Base-by-base conservation (phyloP, 2,329 filamentous ascomycete species). In the Didymella pomorum region DNA sequence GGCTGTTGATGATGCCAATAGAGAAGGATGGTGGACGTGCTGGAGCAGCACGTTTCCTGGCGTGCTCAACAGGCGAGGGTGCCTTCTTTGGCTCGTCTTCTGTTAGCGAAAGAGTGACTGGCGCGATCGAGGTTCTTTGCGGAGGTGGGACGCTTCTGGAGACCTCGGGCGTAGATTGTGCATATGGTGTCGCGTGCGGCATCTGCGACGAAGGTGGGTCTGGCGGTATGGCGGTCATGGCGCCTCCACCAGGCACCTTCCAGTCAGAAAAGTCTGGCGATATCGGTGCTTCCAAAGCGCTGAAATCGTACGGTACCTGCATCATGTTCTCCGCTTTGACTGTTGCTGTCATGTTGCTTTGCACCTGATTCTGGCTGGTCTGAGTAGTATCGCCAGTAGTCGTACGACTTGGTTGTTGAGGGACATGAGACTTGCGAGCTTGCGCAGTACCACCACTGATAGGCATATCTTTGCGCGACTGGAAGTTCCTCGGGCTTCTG, bases 401-500 rank as follows among this genome's bases (percentile, higher is more conserved):
- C 3, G 75, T 75, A 50, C 75, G 67, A 26, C 71, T 74, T 14
- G 74, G 70, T 51, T 77, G 76, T 25, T 72, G 65, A 10, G 74
- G 70, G 23, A 73, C 28, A 50, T 77, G 73, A 39, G 73, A 62
- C 62, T 95, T 93, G 39, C 92, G 87, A n/a, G 89, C 84, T 26
- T 91, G 91, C 25, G 89, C 88, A 21, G 89, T 89, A 64, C 90
- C 92, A 16, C 91, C 91, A 52, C 92, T 85, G 45, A 98, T 84
- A 2, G 94, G 93, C 60, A 97, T 90, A 76, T 98, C 94, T 76
- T 97, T 97, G 51, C 94, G 86, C 10, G 93, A 90, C 76, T 96
- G 93, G 76, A 98, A 98, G 77, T 98, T 98, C 35, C 94, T 86
- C 4, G 94, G 94, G 76, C 93, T 97, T 69, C 94, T 87, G 33